Base-by-base conservation (phyloP, 2,329 filamentous ascomycete species). In the Fusarium fujikuroi region DNA sequence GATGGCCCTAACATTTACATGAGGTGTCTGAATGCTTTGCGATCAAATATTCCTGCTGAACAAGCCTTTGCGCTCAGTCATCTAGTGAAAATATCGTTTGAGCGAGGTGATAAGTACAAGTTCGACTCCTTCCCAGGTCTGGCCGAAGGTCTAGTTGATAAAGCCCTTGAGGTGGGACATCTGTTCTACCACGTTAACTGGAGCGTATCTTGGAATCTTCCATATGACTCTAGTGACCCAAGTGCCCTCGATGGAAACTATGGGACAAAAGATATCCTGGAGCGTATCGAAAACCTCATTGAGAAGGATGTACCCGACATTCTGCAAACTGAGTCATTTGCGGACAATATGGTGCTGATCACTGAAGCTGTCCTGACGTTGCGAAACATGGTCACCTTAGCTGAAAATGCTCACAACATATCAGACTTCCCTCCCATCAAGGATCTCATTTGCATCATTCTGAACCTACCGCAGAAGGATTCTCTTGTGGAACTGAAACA, bases 41-140 rank as follows among this genome's bases (percentile, higher is more conserved):
- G 93, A 70, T 97, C 94, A 19, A 90, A 90, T 5, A 90, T 97
- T 32, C 88, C 89, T 7, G 88, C 91, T 18, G 95, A 99, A 80
- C 93, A 98, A 77, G 91, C 94, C n/a, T 98, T 97, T 82, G 95
- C 95, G 0, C 85, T 98, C 16, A 94, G 97, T 77, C 95, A 98
- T 77, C 85, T 98, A 8, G 95, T 98, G 67, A 97, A 97, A 80
- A 98, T 98, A 34, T 98, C 95, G 0, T 96, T 92, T 79, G 95
- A 98, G 81, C 90, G 95, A 47, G 95, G 95, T 50, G 96, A 98
- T 80, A 97, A 97, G 82, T 98, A 97, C 83, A 93, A 94, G 69
- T 98, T 98, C 75, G 95, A 97, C 76, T 93, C 94, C 9, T 98
- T 98, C 76, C 92, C 93, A 3, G 92, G 94, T 15, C 87, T 99